A percentile compares a stretch with the other conserved stretches of the same genome.
phyloP scores from a whole-genome alignment of 2,329 filamentous ascomycete species.

The Fusarium camptoceras region DNA sequence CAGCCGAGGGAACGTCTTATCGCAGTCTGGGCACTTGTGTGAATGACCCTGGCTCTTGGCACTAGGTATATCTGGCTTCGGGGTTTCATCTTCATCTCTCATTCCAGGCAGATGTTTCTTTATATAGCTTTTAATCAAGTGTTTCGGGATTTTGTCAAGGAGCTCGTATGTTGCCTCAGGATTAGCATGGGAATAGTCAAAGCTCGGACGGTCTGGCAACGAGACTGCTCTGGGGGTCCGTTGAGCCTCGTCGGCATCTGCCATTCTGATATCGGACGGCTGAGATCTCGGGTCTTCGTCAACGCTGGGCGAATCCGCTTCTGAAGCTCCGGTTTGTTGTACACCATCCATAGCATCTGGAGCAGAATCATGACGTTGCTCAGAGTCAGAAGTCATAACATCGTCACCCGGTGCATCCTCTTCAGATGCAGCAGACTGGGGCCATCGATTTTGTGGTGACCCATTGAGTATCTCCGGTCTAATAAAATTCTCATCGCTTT shows the following conservation, averaged over 20 bases:
- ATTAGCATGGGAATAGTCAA: background rate
- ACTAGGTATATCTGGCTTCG: conserved; percentile 17
- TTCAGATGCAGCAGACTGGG: background rate
- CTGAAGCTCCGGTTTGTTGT: background rate
- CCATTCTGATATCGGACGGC: conserved; percentile 35
- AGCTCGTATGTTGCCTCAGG: conserved; percentile 35
- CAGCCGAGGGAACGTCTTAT: conserved; percentile 60
- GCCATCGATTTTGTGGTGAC: background rate
- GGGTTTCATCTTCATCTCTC: conserved; percentile 21
- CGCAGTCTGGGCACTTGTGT: conserved; percentile 55
- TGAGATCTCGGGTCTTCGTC: conserved; percentile 1
- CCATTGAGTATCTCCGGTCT: conserved; percentile 28
- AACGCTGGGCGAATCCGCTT: background rate
- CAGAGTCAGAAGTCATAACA: conserved; percentile 15
- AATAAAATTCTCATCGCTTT: conserved; percentile 32
- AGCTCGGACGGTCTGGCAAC: background rate
- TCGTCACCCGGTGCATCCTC: conserved; percentile 20
- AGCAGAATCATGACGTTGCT: background rate
- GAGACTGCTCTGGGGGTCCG: background rate
- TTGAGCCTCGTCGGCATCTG: conserved; percentile 27
- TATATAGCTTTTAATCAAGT: conserved; percentile 51
- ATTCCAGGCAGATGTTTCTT: conserved; percentile 21
- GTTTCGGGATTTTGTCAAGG: conserved; percentile 48
- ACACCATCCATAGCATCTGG: conserved; percentile 23
- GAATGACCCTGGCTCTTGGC: conserved; percentile 28